A percentile compares a stretch with the other conserved stretches of the same genome.
phyloP scores from a whole-genome alignment of 2,329 filamentous ascomycete species.

The Chalaropsis ovoidea region DNA sequence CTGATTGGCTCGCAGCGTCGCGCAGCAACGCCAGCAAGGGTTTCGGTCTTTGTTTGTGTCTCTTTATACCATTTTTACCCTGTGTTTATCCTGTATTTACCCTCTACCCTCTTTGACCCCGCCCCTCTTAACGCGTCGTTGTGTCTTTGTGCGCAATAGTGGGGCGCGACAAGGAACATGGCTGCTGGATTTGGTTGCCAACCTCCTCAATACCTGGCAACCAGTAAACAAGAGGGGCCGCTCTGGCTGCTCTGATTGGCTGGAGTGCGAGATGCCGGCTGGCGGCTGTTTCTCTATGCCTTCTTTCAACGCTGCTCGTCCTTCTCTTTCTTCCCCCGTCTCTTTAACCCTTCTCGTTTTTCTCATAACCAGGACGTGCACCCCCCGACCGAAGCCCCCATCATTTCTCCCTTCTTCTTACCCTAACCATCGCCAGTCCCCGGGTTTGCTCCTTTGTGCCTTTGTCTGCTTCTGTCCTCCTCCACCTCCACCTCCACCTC shows the following conservation, averaged over 20 bases:
- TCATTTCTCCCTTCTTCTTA: conserved; percentile 14
- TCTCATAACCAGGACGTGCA: conserved; percentile 19
- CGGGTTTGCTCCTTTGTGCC: neutral
- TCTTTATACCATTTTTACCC: conserved; percentile 1
- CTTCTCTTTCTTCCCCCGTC: conserved; percentile 3
- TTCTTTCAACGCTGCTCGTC: neutral
- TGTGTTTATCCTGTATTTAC: neutral
- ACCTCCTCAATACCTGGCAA: conserved; percentile 20
- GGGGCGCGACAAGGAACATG: neutral
- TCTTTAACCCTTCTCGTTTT: conserved; percentile 23
- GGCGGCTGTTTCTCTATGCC: conserved; percentile 8
- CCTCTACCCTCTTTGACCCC: conserved; percentile 14
- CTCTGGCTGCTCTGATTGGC: conserved; percentile 25
- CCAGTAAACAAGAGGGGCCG: conserved; percentile 20
- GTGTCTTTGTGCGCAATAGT: neutral
- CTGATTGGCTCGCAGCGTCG: conserved; percentile 17
- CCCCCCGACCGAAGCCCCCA: conserved; percentile 13
- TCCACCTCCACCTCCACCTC: neutral
- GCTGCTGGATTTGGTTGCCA: conserved; percentile 17
- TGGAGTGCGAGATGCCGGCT: conserved; percentile 11
- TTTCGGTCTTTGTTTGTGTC: neutral
- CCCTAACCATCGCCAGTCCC: conserved; percentile 14
- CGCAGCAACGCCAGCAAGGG: conserved; percentile 15
- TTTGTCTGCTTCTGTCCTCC: neutral
- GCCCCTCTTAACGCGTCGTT: conserved; percentile 13